Evolutionary conservation across 306 rosid species (phyloP).

Genomic region (Hylodesmum podocarpum): DNA sequence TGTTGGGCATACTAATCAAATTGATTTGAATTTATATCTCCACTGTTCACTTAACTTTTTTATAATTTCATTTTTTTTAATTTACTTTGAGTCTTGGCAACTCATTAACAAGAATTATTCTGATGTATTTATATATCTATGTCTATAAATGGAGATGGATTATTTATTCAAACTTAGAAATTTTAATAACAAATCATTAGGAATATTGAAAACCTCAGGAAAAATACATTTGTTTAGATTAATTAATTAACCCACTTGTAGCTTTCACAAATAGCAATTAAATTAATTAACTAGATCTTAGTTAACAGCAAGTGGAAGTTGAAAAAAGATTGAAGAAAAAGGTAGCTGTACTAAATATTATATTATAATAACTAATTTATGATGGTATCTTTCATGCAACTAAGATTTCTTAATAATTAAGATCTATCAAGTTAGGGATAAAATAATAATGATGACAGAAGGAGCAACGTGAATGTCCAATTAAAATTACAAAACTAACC

Average conservation of each 20-base stretch:
- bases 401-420: slow-evolving; percentile 30
- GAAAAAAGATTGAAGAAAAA: slow-evolving; percentile 4
- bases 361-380: neutral
- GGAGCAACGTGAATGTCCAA: neutral
- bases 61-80: neutral
- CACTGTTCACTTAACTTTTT: neutral
- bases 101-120: neutral
- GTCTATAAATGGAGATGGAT: neutral
- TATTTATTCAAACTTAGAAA: neutral
- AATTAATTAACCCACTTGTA: slow-evolving; percentile 1
- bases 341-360: slow-evolving; percentile 1
- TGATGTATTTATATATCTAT: neutral
- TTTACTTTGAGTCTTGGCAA: neutral
- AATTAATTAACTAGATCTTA: neutral
- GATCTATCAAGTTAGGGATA: slow-evolving; percentile 28
- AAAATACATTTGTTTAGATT: neutral
- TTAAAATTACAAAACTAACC: neutral
- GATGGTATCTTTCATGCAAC: slow-evolving; percentile 10
- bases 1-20: neutral
- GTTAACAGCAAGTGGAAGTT: slow-evolving; percentile 17
- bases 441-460: slow-evolving; percentile 31
- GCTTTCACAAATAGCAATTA: neutral
- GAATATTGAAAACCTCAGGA: neutral
- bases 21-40: neutral
- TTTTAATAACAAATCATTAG: neutral